phyloP scores from a whole-genome alignment of 2,329 filamentous ascomycete genomes.

The Arthrinium puccinioides region DNA sequence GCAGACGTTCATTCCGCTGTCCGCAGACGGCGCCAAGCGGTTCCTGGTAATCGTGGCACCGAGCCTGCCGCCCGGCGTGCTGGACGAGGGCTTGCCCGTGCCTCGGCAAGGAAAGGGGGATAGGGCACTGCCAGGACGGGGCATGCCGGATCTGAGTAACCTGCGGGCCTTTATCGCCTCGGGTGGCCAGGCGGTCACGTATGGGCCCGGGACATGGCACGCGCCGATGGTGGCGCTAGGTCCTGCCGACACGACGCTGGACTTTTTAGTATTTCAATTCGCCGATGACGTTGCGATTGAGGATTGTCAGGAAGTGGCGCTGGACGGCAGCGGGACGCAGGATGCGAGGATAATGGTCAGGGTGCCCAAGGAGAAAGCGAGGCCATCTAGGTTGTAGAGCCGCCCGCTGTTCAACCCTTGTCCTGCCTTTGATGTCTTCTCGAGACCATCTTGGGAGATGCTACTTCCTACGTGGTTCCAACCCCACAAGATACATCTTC shows the following conservation, averaged over 20 bases:
- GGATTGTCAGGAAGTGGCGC: constrained; percentile 75
- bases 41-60: constrained; percentile 91
- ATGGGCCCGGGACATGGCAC: constrained; percentile 88
- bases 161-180: constrained; percentile 73
- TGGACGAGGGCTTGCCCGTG: constrained; percentile 31
- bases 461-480: too few species aligned
- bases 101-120: constrained; percentile 15
- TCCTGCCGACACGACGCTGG: constrained; percentile 46
- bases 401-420: too few species aligned
- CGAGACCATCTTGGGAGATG: too few species aligned
- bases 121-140: constrained; percentile 43
- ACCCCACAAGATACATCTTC: too few species aligned
- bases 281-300: constrained; percentile 74
- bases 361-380: constrained; percentile 10
- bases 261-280: constrained; percentile 88
- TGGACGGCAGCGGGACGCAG: constrained; percentile 25
- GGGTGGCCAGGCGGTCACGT: constrained; percentile 79
- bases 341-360: constrained; percentile 17
- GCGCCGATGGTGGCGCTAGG: constrained; percentile 92
- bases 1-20: constrained; percentile 84
- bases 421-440: too few species aligned
- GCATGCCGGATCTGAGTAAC: constrained; percentile 64
- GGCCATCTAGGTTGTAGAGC: constrained; percentile 3
- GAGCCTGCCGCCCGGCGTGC: constrained; percentile 45
- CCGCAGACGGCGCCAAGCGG: constrained; percentile 32